Evolutionary conservation across 352 stramenopile genomes (phyloP).

Genomic region (Phytophthora fragariae): DNA sequence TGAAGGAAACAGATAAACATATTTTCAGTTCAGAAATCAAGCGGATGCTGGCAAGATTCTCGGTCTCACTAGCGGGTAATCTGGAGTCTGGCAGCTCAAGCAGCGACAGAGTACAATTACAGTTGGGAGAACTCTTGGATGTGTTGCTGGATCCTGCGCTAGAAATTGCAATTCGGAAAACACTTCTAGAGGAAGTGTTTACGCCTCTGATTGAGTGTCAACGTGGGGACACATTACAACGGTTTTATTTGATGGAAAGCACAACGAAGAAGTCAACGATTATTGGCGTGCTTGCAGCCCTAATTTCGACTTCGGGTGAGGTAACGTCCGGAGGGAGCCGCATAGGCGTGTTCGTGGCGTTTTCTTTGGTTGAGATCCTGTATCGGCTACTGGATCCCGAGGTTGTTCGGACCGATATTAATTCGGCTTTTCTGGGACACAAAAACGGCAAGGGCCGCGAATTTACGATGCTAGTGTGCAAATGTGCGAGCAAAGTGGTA

Average conservation of each 20-base stretch:
- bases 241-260: constrained; percentile 58
- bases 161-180: constrained; percentile 49
- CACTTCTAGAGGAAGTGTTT: constrained; percentile 59
- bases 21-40: constrained; percentile 66
- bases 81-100: neutral
- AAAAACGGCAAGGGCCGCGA: constrained; percentile 78
- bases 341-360: constrained; percentile 67
- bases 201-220: constrained; percentile 60
- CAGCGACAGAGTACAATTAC: constrained; percentile 10
- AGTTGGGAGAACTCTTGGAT: constrained; percentile 47
- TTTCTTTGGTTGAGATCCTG: constrained; percentile 68
- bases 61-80: constrained; percentile 20
- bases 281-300: constrained; percentile 58
- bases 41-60: constrained; percentile 52
- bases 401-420: constrained; percentile 70
- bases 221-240: constrained; percentile 37
- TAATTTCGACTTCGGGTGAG: constrained; percentile 66
- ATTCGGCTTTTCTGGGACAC: constrained; percentile 74
- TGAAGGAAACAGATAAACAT: constrained; percentile 71
- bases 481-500: constrained; percentile 80
- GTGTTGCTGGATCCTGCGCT: constrained; percentile 52
- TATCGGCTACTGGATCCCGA: constrained; percentile 73
- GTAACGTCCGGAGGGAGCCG: constrained; percentile 35
- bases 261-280: constrained; percentile 40
- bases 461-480: constrained; percentile 89